Evolutionary conservation across 2,329 filamentous ascomycete genomes (phyloP).

Genomic region (Neobulgaria alba): DNA sequence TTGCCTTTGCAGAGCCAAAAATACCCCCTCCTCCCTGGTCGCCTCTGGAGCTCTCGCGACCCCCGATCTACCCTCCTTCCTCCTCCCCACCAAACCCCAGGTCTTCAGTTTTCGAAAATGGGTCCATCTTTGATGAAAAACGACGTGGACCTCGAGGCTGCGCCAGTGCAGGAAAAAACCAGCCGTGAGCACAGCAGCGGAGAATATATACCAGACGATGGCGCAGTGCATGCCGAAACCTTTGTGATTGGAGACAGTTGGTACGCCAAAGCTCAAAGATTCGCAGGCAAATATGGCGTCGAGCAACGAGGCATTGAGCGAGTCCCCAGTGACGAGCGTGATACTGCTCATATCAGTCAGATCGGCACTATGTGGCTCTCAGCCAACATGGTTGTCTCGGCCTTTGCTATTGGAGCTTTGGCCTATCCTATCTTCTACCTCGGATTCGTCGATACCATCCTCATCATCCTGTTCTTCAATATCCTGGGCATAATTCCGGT

Average conservation of each 20-base stretch:
- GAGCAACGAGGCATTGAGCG: constrained; percentile 71
- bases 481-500: constrained; percentile 63
- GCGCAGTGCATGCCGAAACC: constrained; percentile 45
- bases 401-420: constrained; percentile 67
- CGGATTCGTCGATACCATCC: constrained; percentile 63
- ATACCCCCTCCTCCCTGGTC: constrained; percentile 1
- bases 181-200: constrained; percentile 12
- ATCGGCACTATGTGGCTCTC: constrained; percentile 71
- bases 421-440: constrained; percentile 60
- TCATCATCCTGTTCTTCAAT: constrained; percentile 69
- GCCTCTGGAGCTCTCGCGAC: neutral
- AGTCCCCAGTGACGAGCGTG: constrained; percentile 61
- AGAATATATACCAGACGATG: constrained; percentile 24
- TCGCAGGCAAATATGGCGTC: constrained; percentile 57
- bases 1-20: constrained; percentile 1
- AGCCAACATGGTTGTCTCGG: constrained; percentile 69
- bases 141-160: constrained; percentile 22
- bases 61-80: neutral
- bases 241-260: constrained; percentile 47
- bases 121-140: constrained; percentile 13
- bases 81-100: neutral
- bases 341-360: constrained; percentile 55
- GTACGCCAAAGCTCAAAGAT: constrained; percentile 51
- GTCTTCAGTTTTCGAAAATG: constrained; percentile 7
- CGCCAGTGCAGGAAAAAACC: constrained; percentile 13